A percentile compares a stretch with the other conserved stretches of the same genome.
These are phyloP conservation scores for Salvia sclarea DNA, from an alignment of 305 asterid species.

Conservation along the genomic window DNA sequence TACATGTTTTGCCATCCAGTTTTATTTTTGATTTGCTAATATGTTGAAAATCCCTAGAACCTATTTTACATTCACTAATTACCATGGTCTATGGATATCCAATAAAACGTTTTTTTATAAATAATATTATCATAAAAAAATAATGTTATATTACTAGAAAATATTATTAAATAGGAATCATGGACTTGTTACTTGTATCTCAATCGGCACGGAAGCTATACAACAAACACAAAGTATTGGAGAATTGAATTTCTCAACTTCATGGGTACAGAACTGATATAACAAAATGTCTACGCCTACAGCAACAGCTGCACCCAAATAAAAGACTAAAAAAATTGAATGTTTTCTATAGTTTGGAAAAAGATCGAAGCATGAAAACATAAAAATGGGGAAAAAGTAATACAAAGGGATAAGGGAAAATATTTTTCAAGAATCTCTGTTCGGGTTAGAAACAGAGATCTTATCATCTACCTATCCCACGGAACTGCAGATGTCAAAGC, in stretches of 20 bases:
- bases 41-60: too few species aligned
- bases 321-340: neutral
- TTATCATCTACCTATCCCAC: slow-evolving; percentile 16
- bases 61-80: too few species aligned
- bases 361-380: neutral
- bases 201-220: too few species aligned
- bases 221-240: neutral
- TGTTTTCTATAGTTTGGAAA: neutral
- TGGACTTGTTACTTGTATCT: too few species aligned
- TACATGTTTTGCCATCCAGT: too few species aligned
- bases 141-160: too few species aligned
- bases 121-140: too few species aligned
- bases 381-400: neutral
- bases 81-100: too few species aligned
- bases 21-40: too few species aligned
- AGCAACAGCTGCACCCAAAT: neutral
- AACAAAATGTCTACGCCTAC: neutral
- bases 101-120: too few species aligned
- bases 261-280: neutral
- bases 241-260: too few species aligned
- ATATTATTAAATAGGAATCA: too few species aligned
- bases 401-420: neutral
- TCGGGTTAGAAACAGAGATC: neutral
- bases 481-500: slow-evolving; percentile 1
- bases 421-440: slow-evolving; percentile 1